Base-by-base conservation (phyloP, 202 grass and related monocot species). In the Bolboschoenoplectus hybrid region DNA sequence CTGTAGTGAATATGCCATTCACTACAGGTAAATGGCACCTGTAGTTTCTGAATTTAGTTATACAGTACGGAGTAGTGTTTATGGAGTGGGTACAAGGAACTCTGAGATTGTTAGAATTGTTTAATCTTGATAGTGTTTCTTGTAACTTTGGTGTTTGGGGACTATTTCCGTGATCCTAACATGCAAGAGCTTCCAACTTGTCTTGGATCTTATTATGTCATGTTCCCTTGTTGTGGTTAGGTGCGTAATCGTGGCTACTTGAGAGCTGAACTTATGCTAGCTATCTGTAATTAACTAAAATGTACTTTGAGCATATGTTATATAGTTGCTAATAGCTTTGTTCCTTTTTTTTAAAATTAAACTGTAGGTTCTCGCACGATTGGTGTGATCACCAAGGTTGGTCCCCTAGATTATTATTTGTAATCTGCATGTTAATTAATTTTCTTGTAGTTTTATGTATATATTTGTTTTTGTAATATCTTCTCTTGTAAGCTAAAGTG, bases 381-480 rank as follows among this genome's bases (percentile, higher is more conserved):
- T 64, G 97, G 97, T 90, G 92, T 99, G 61, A 99, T 99, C 81
- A 99, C 97, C 74, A 99, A 99, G 97, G 97, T 99, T 85, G 74
- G 76, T 63, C 57, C 52, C 69, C 43, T 5, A 50, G 19, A n/a
- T 46, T 83, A 60, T 60, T 80, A 46, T 67, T 81, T 55, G 82
- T 38, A 71, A 7, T 2, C 82, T n/a, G 68, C 44, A 61, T 19
- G 20, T 38, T n/a, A 73, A 57, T 65, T 8, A 47, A 55, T 50
- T 65, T 72, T 75, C 49, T 36, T n/a, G n/a, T n/a, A 52, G 5
- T 6, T 3, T 36, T 77, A 86, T 85, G 4, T 84, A 34, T 68
- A 35, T 58, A 52, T 26, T 62, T 36, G 66, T 80, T 49, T 86
- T 86, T 20, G 61, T 34, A 76, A 67, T 14, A 80, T 32, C 20